phyloP scores from a whole-genome alignment of 2,329 filamentous ascomycete species.

The Penicillium psychrosexuale region DNA sequence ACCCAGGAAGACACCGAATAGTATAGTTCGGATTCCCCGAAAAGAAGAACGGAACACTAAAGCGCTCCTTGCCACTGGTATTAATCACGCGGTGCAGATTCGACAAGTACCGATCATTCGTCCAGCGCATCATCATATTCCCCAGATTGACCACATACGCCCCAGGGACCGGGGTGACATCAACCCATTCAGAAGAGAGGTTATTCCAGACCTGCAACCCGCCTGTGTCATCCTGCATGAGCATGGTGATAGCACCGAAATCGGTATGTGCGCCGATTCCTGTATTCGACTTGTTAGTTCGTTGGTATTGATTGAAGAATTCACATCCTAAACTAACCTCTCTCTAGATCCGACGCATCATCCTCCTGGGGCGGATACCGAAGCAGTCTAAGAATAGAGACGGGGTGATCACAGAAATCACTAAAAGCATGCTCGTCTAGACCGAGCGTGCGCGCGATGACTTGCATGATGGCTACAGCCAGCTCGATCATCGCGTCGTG shows the following conservation, averaged over 20 bases:
- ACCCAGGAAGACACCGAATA: conserved; percentile 24
- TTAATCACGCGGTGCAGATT: conserved; percentile 33
- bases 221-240: conserved; percentile 29
- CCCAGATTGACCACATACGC: conserved; percentile 33
- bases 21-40: conserved; percentile 27
- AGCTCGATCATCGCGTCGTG: conserved; percentile 19
- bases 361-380: conserved; percentile 30
- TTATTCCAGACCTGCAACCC: conserved; percentile 31
- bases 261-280: conserved; percentile 34
- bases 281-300: background rate
- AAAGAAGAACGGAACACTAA: conserved; percentile 29
- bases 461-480: conserved; percentile 17
- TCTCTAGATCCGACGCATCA: conserved; percentile 14
- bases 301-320: too few relatives aligned
- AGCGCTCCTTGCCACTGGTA: conserved; percentile 23
- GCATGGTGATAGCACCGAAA: conserved; percentile 34
- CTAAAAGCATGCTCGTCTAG: conserved; percentile 20
- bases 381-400: conserved; percentile 26
- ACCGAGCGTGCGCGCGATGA: conserved; percentile 13
- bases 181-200: conserved; percentile 22
- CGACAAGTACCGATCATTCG: conserved; percentile 27
- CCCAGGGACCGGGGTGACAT: conserved; percentile 22
- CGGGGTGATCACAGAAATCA: conserved; percentile 24
- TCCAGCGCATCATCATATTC: conserved; percentile 32
- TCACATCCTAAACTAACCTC: conserved; percentile 11